A percentile compares a stretch with the other conserved stretches of the same genome.
Evolutionary conservation across 73 alveolate genomes (phyloP).

Genomic region (Paramecium primaurelia): DNA sequence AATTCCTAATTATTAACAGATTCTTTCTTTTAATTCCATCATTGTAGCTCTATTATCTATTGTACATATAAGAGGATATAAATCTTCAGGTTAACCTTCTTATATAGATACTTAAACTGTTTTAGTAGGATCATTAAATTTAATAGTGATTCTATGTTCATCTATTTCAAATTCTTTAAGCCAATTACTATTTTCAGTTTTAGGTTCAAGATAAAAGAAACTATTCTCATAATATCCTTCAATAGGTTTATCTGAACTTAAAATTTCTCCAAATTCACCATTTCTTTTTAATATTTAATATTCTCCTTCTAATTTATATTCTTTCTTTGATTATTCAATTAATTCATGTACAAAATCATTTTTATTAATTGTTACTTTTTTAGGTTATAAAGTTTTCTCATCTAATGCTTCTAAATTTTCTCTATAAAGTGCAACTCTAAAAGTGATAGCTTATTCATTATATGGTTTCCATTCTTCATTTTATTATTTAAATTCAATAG

Average conservation of each 20-base stretch:
- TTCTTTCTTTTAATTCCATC: constrained; percentile 13
- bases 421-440: constrained; percentile 31
- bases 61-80: background rate
- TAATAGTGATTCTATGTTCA: constrained; percentile 41
- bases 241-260: background rate
- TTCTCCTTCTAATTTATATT: constrained; percentile 1
- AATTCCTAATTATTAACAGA: background rate
- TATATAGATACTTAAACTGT: background rate
- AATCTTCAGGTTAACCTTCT: background rate
- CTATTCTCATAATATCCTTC: constrained; percentile 1
- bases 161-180: constrained; percentile 47
- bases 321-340: background rate
- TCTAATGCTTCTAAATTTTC: constrained; percentile 22
- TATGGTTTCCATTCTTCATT: constrained; percentile 48
- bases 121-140: constrained; percentile 46
- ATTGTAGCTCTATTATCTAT: constrained; percentile 44
- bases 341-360: constrained; percentile 30
- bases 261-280: constrained; percentile 34
- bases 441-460: background rate
- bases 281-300: constrained; percentile 1
- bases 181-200: constrained; percentile 29
- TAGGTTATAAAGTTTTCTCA: constrained; percentile 10
- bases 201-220: background rate
- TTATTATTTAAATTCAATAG: constrained; percentile 4
- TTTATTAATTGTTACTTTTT: background rate